A percentile compares a stretch with the other conserved stretches of the same genome.
phyloP scores from a whole-genome alignment of 352 stramenopile genomes.

The Phytopythium litorale region DNA sequence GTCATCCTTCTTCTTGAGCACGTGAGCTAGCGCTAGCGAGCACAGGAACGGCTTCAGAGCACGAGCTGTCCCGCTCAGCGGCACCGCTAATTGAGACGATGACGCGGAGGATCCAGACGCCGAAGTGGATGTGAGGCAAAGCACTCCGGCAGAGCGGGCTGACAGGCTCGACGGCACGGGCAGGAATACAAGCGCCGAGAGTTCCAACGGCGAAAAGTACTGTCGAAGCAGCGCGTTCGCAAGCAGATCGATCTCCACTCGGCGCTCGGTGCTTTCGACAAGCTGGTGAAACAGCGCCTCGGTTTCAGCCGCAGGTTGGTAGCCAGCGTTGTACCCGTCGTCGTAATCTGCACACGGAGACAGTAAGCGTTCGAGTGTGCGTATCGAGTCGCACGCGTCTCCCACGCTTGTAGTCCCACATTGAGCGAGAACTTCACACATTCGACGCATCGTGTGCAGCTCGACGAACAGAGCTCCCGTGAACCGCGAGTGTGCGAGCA shows the following conservation, averaged over 20 bases:
- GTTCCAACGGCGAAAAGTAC: slow-evolving; percentile 9
- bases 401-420: background rate
- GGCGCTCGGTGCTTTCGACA: slow-evolving; percentile 30
- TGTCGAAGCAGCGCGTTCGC: slow-evolving; percentile 21
- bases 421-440: slow-evolving; percentile 1
- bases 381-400: background rate
- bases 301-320: background rate
- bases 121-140: slow-evolving; percentile 32
- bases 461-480: slow-evolving; percentile 5
- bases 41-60: slow-evolving; percentile 47
- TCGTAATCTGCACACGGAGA: background rate
- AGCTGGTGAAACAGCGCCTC: slow-evolving; percentile 30
- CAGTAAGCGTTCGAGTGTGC: background rate
- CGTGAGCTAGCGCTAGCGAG: slow-evolving; percentile 38
- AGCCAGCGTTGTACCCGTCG: background rate
- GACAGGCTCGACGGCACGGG: slow-evolving; percentile 38
- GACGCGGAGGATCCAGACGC: slow-evolving; percentile 8
- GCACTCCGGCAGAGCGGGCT: slow-evolving; percentile 30
- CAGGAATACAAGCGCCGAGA: slow-evolving; percentile 38
- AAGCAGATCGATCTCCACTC: slow-evolving; percentile 36
- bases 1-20: slow-evolving; percentile 51
- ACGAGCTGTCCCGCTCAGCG: background rate
- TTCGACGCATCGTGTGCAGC: slow-evolving; percentile 3
- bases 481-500: slow-evolving; percentile 4
- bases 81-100: background rate